Base-by-base conservation (phyloP, 2,329 filamentous ascomycete genomes). In the Arthroderma sp. region DNA sequence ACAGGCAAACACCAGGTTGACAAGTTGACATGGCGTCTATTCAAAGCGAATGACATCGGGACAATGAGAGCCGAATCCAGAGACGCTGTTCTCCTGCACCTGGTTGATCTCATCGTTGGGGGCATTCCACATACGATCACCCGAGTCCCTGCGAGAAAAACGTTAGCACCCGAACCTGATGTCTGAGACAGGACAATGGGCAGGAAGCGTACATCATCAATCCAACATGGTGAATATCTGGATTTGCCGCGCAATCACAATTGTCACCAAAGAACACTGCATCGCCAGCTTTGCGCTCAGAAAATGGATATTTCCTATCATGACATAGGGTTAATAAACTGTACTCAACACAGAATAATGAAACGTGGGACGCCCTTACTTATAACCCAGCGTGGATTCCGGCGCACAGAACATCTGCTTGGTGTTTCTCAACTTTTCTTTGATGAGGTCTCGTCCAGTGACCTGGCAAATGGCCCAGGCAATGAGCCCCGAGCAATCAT, bases 401-500 rank as follows among this genome's bases (percentile, higher is more conserved):
- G 49, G 54, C 2, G 64, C 64, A 39, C 66, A 67, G 56, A 66
- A 67, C 65, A 67, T 66, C 25, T 58, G 55, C 2, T 56, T 55
- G 0, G 66, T 66, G 23, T 63, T 61, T 1, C 65, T 60, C 11
- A 67, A 58, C 1, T 61, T 63, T 43, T 64, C 64, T 1, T 55
- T 59, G 58, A 66, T 66, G 25, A 66, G 59, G 28, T 66, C 61
- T 19, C 64, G 60, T n/a, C 65, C 64, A 2, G 65, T 67, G 3
- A 65, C 63, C 56, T 67, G 63, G 55, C 66, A 67, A 8, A 67
- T 60, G 7, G 65, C 66, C 65, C 64, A 67, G 53, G 56, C 60
- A 5, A 67, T 61, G 1, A 66, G 58, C 1, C 66, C 65, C 4
- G 66, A 67, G 55, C 66, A 67, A 47, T 67, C 66, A 47, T 62